A percentile compares a stretch with the other conserved stretches of the same genome.
Conservation (phyloP, 176 grass and related monocot species). For the Raddia distichophylla region DNA sequence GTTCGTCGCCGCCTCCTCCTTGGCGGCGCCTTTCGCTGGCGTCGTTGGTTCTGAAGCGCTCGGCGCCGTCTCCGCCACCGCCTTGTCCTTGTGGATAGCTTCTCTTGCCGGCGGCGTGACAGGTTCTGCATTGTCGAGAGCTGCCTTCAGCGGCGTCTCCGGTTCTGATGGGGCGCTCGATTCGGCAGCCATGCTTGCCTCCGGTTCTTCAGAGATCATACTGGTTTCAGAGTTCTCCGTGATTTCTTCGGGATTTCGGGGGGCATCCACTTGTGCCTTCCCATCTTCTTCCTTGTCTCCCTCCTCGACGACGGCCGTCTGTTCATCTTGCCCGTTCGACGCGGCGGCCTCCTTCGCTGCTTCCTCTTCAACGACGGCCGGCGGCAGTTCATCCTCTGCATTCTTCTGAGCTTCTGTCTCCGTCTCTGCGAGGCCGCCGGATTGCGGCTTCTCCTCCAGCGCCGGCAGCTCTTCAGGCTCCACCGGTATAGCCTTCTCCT, state of each 20-base stretch:
- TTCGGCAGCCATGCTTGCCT: neutral
- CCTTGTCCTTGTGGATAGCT: slow-evolving; percentile 20
- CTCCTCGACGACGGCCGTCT: slow-evolving; percentile 19
- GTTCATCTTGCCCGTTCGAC: slow-evolving; percentile 29
- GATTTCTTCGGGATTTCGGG: neutral
- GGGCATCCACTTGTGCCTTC: neutral
- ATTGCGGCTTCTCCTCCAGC: slow-evolving; percentile 14
- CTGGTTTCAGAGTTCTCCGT: neutral
- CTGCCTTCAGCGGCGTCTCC: slow-evolving; percentile 14
- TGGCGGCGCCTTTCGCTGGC: neutral
- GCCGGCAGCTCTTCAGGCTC: slow-evolving; percentile 22
- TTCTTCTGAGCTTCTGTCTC: slow-evolving; percentile 8
- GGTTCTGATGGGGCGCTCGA: slow-evolving; percentile 26
- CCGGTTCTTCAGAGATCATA: slow-evolving; percentile 19
- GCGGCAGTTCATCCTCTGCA: neutral
- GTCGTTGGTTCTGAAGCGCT: slow-evolving; percentile 26
- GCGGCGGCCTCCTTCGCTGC: neutral
- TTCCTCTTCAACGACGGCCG: slow-evolving; percentile 7
- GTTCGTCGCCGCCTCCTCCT: slow-evolving; percentile 5
- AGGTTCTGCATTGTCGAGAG: slow-evolving; percentile 27
- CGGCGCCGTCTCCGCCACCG: neutral
- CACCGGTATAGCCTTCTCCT: slow-evolving; percentile 1
- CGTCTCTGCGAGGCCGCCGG: neutral
- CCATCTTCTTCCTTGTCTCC: slow-evolving; percentile 14
- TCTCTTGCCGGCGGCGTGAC: slow-evolving; percentile 34